Evolutionary conservation across 1,139 yeast genomes (phyloP), one percentile per base, ranked within the genome.

Genomic region (Yamadazyma sp.): DNA sequence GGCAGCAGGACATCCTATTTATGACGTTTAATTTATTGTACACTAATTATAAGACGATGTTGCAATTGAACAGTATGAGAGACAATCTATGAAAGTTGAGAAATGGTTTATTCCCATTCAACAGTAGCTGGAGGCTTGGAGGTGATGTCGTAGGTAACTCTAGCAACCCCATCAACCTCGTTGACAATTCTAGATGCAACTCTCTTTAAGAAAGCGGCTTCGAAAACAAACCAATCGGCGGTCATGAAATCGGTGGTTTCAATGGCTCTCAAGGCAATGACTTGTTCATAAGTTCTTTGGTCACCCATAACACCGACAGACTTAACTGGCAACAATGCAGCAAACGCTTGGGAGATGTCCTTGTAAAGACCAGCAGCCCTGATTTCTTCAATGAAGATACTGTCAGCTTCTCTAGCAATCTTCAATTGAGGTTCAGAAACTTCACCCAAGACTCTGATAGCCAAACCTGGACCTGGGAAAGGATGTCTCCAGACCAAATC

Each of bases 391-490:
- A 92, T 92, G 78, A 87, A 92, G 56, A 92, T 92, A 64, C 74
- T 76, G 63, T 92, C 99, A 44, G 99, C 98, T 63, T 89, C 92
- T 70, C 97, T 86, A 37, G 98, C 98, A 62, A 92, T 92, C 58
- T 80, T 89, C 43, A 92, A 92, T 72, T 92, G 98, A 48, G 76
- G 82, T 52, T 81, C 85, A 45, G 96, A 87, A 48, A 92, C 97
- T 70, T 90, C 97, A 53, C 99, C 99, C 42, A 92, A 75, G 42
- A 92, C 95, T 71, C 99, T 84, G 62, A 92, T 94, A 52, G 97
- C 98, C 61, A 92, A 86, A 73, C 99, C 99, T 62, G 99, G 99
- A 61, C 99, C 99, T 57, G 99, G 99, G 96, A 92, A 92, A 43
- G 99, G 99, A 62, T 92, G 99, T 78, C 99, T 87, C 97, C 98